These are phyloP conservation scores for Hypocreales sp. DNA, from an alignment of 2,329 filamentous ascomycete genomes.

Conservation along the genomic window DNA sequence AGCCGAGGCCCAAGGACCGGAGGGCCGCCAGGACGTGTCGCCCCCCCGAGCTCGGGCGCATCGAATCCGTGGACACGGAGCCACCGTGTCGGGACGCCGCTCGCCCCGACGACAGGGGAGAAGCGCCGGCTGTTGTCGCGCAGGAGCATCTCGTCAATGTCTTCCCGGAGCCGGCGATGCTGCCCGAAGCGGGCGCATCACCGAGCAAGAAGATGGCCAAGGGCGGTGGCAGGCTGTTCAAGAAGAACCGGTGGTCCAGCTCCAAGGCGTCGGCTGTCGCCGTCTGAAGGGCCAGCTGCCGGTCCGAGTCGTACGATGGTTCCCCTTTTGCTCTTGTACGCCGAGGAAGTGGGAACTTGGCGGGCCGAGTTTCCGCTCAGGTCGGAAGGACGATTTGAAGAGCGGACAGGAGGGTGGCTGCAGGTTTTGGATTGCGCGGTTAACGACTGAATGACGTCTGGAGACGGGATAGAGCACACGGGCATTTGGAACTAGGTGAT, in stretches of 20 bases:
- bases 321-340: no score
- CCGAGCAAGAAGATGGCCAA: constrained; percentile 17
- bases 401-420: no score
- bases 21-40: constrained; percentile 8
- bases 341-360: no score
- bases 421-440: no score
- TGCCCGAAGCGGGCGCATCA: constrained; percentile 5
- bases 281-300: no score
- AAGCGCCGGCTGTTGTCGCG: constrained; percentile 3
- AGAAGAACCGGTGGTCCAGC: constrained; percentile 10
- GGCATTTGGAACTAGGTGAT: no score
- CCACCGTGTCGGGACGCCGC: constrained; percentile 2
- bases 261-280: constrained; percentile 7
- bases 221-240: constrained; percentile 8
- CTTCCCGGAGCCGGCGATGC: constrained; percentile 7
- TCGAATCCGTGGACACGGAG: constrained; percentile 11
- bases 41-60: constrained; percentile 15
- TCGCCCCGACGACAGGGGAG: constrained; percentile 3
- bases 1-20: constrained; percentile 6
- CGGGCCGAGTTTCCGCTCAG: no score
- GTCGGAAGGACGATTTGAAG: no score
- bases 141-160: constrained; percentile 8
- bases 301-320: background rate
- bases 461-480: no score
- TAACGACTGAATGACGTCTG: no score